These are phyloP conservation scores for Herpetomonas tarakana DNA, from an alignment of 208 protist genomes.

Conservation along the genomic window DNA sequence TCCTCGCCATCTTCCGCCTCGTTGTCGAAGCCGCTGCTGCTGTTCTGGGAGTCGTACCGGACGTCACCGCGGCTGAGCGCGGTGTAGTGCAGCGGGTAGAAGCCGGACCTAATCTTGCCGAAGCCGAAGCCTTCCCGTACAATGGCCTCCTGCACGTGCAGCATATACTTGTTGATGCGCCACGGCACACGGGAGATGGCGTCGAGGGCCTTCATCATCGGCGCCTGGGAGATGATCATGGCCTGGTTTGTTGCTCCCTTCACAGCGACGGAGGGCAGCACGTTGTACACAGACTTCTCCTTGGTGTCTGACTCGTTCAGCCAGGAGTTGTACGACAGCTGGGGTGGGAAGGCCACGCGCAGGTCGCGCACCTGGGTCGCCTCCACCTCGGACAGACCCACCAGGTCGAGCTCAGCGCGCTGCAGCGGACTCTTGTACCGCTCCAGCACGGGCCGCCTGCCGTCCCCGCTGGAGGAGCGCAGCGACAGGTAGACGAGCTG, in stretches of 20 bases:
- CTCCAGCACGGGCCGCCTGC: slow-evolving; percentile 54
- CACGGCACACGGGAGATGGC: slow-evolving; percentile 89
- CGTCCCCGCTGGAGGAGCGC: slow-evolving; percentile 25
- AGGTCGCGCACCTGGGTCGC: slow-evolving; percentile 68
- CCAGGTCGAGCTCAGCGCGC: slow-evolving; percentile 50
- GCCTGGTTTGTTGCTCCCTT: slow-evolving; percentile 87
- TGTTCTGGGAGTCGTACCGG: slow-evolving; percentile 20
- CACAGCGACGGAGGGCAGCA: slow-evolving; percentile 85
- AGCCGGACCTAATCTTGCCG: slow-evolving; percentile 85
- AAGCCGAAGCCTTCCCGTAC: slow-evolving; percentile 91
- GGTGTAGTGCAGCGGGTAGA: slow-evolving; percentile 88
- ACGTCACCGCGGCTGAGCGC: slow-evolving; percentile 61
- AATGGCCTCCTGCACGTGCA: slow-evolving; percentile 91
- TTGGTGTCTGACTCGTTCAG: slow-evolving; percentile 85
- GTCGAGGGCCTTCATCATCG: slow-evolving; percentile 90
- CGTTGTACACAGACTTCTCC: slow-evolving; percentile 90
- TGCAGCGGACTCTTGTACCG: slow-evolving; percentile 60
- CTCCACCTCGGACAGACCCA: slow-evolving; percentile 67
- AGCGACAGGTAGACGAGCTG: slow-evolving; percentile 74
- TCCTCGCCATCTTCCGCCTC: slow-evolving; percentile 22
- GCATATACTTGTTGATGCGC: slow-evolving; percentile 92
- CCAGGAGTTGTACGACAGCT: slow-evolving; percentile 91
- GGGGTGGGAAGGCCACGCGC: slow-evolving; percentile 82
- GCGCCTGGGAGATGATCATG: slow-evolving; percentile 90
- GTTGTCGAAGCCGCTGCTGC: background rate